These are phyloP conservation scores for Capsella bursapastoris DNA, from an alignment of 345 rosid species.

Conservation along the genomic window DNA sequence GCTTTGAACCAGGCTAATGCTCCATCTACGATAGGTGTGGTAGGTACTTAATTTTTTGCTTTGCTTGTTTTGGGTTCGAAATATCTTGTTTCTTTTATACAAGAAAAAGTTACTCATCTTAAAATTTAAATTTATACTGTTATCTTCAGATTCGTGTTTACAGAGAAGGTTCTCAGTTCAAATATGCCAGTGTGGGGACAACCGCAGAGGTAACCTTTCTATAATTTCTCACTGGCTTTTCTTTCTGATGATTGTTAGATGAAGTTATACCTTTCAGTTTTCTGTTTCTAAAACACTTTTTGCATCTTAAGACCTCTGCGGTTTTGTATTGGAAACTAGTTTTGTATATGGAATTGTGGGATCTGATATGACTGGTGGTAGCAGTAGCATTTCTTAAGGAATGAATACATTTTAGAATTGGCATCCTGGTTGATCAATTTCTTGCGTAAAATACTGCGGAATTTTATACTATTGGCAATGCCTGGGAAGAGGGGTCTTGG, in stretches of 20 bases:
- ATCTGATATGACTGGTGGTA: slow-evolving; percentile 9
- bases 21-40: slow-evolving; percentile 91
- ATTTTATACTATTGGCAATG: background rate
- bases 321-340: slow-evolving; percentile 1
- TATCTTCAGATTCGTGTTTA: slow-evolving; percentile 66
- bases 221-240: background rate
- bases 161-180: slow-evolving; percentile 52
- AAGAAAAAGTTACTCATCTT: background rate
- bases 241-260: slow-evolving; percentile 8
- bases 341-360: background rate
- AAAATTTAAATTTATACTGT: background rate
- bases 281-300: slow-evolving; percentile 17
- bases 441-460: background rate
- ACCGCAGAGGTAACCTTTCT: slow-evolving; percentile 80
- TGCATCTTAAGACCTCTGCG: background rate
- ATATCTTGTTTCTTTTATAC: slow-evolving; percentile 16
- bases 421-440: background rate
- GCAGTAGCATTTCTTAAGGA: background rate
- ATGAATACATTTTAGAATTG: background rate
- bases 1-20: slow-evolving; percentile 73
- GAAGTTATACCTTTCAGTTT: slow-evolving; percentile 15
- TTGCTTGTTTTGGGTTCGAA: slow-evolving; percentile 7
- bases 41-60: slow-evolving; percentile 49
- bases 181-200: slow-evolving; percentile 76
- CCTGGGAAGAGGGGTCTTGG: slow-evolving; percentile 8